Evolutionary conservation across 2,329 filamentous ascomycete species (phyloP), one percentile per base, ranked within the genome.

Genomic region (Sporothrix dimorphospora): DNA sequence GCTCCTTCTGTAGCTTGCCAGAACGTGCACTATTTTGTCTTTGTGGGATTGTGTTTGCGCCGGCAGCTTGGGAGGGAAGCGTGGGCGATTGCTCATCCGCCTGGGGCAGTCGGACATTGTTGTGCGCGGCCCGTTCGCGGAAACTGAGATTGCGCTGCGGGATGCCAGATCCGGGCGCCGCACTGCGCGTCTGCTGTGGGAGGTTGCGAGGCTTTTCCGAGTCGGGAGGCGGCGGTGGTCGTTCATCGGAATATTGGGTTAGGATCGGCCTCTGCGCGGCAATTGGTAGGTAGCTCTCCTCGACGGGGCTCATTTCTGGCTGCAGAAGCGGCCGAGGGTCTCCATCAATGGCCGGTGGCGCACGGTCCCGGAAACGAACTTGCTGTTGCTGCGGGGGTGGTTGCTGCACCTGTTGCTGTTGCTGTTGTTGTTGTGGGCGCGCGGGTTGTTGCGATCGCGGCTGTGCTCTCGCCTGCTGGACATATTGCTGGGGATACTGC

Each of bases 141-240:
- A 89, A 88, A 79, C 88, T 90, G 53, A 88, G 77, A 69, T 88
- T 88, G 67, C 87, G 85, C 77, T 86, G 85, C 3, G 86, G 85
- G 19, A 84, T 76, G 16, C 79, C 80, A 9, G 80, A 78, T n/a
- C 75, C 53, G 3, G 63, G 24, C 69, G 77, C 73, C 71, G 72
- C 38, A 76, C 75, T 16, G 78, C 77, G 40, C 12, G 16, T 27
- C 24, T 51, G 45, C 38, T 42, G 42, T 49, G 65, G 63, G 21
- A 67, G 55, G 45, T 63, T 69, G 30, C 79, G 78, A 2, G 79
- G 76, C 69, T 78, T 79, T 5, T 76, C 78, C 47, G 78, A 73
- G 21, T 75, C 76, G 1, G 77, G 71, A 11, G 66, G 53, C 2
- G 72, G 73, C 9, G 66, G 30, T 72, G 78, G 72, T 79, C 77